These are phyloP conservation scores for Thielaviopsis ethacetica DNA, from an alignment of 2,329 filamentous ascomycete genomes.

Conservation along the genomic window DNA sequence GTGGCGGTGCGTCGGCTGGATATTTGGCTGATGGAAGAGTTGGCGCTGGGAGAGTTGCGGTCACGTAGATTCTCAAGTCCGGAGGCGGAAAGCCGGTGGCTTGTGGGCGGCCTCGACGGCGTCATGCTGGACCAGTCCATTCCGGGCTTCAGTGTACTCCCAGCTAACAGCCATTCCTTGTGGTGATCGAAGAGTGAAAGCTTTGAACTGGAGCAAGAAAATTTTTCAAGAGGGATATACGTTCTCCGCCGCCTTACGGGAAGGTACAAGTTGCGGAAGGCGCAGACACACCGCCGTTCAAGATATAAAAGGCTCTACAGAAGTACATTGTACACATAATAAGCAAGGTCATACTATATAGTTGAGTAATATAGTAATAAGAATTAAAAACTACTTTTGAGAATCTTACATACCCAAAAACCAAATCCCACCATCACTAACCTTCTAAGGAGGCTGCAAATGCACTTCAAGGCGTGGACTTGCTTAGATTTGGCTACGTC, in stretches of 20 bases:
- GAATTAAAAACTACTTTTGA: too few relatives aligned
- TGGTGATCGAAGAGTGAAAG: not conserved
- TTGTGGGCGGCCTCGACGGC: not conserved
- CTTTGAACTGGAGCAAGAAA: not conserved
- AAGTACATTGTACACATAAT: not conserved
- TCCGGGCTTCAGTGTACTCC: not conserved
- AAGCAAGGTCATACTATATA: not conserved
- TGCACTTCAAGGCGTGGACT: too few relatives aligned
- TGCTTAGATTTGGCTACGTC: not conserved
- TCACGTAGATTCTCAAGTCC: not conserved
- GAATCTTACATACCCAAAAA: too few relatives aligned
- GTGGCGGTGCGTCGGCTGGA: constrained; percentile 8
- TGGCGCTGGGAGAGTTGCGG: constrained; percentile 3
- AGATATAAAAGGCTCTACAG: not conserved
- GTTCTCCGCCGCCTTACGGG: not conserved
- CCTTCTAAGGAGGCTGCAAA: too few relatives aligned
- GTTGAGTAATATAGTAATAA: not conserved
- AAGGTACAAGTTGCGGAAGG: not conserved
- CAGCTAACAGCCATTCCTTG: not conserved
- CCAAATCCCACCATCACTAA: too few relatives aligned
- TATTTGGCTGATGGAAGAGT: constrained; percentile 10
- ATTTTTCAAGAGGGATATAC: not conserved
- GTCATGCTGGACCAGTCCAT: constrained; percentile 2
- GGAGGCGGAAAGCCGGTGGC: not conserved
- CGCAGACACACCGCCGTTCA: not conserved